phyloP scores from a whole-genome alignment of 768 basidiomycete genomes.

The Trametes gibbosa region DNA sequence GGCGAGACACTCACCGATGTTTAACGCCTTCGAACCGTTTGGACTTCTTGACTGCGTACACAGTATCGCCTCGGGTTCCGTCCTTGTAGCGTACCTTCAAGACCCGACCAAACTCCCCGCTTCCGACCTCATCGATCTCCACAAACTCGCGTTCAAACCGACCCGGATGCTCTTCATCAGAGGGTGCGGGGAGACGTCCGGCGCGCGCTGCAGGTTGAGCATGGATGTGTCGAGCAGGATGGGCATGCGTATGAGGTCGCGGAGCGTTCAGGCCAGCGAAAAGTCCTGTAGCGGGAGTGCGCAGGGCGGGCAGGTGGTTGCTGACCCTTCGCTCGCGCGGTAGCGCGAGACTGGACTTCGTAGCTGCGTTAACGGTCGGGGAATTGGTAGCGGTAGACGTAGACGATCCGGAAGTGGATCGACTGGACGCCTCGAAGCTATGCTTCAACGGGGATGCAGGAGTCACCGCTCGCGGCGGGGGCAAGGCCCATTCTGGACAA shows the following conservation, averaged over 20 bases:
- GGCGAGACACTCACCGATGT: slow-evolving; percentile 65
- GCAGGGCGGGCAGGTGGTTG: slow-evolving; percentile 5
- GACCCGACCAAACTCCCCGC: slow-evolving; percentile 92
- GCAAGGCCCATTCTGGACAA: slow-evolving; percentile 54
- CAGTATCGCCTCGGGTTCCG: slow-evolving; percentile 25
- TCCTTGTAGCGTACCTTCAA: slow-evolving; percentile 75
- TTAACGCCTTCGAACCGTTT: slow-evolving; percentile 88
- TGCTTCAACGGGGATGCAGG: slow-evolving; percentile 49
- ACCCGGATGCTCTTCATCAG: slow-evolving; percentile 51
- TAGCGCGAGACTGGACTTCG: slow-evolving; percentile 1
- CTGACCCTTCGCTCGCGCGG: slow-evolving; percentile 5
- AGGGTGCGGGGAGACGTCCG: slow-evolving; percentile 22
- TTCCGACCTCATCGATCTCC: slow-evolving; percentile 78
- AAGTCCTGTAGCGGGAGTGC: slow-evolving; percentile 12
- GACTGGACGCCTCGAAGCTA: slow-evolving; percentile 35
- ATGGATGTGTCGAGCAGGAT: slow-evolving; percentile 17
- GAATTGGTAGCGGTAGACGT: slow-evolving; percentile 32
- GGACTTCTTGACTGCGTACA: slow-evolving; percentile 92
- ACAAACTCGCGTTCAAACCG: slow-evolving; percentile 81
- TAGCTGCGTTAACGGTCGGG: slow-evolving; percentile 18
- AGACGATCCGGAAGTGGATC: slow-evolving; percentile 56
- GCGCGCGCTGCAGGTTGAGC: background rate
- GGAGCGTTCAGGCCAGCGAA: slow-evolving; percentile 10
- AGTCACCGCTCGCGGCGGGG: slow-evolving; percentile 45
- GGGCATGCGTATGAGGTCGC: slow-evolving; percentile 21